Conservation (phyloP, 2,329 filamentous ascomycete species). For the Aspergillus ibericus region DNA sequence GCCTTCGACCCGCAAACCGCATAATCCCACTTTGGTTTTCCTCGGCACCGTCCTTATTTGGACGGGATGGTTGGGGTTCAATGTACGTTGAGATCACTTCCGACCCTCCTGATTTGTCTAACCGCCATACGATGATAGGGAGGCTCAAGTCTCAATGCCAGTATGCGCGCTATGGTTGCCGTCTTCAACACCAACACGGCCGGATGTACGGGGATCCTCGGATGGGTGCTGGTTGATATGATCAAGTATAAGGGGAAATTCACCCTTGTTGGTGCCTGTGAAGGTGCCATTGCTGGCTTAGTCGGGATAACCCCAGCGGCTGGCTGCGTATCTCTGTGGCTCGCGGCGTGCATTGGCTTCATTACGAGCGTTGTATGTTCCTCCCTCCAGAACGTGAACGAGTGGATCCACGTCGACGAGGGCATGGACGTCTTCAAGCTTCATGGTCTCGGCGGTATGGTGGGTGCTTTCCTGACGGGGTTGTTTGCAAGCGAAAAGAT, state of each 20-base stretch:
- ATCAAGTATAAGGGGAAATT: slow-evolving; percentile 54
- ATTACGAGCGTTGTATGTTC: slow-evolving; percentile 55
- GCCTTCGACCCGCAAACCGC: slow-evolving; percentile 58
- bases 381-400: slow-evolving; percentile 52
- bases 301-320: slow-evolving; percentile 62
- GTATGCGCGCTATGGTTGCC: slow-evolving; percentile 55
- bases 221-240: slow-evolving; percentile 56
- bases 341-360: slow-evolving; percentile 58
- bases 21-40: slow-evolving; percentile 73
- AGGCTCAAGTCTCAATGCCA: slow-evolving; percentile 55
- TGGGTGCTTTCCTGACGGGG: slow-evolving; percentile 59
- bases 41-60: slow-evolving; percentile 60
- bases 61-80: slow-evolving; percentile 59
- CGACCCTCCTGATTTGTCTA: background rate
- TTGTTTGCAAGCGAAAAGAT: slow-evolving; percentile 53
- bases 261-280: slow-evolving; percentile 57
- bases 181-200: slow-evolving; percentile 61
- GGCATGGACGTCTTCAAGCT: slow-evolving; percentile 62
- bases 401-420: slow-evolving; percentile 57
- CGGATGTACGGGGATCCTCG: slow-evolving; percentile 54
- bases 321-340: slow-evolving; percentile 55
- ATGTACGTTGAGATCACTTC: slow-evolving; percentile 32
- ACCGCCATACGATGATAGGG: slow-evolving; percentile 32
- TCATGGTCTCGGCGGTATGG: slow-evolving; percentile 59
- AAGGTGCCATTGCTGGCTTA: slow-evolving; percentile 59